These are phyloP conservation scores for Fomitopsis pinicola DNA, from an alignment of 1,284 basidiomycete genomes.

Conservation along the genomic window DNA sequence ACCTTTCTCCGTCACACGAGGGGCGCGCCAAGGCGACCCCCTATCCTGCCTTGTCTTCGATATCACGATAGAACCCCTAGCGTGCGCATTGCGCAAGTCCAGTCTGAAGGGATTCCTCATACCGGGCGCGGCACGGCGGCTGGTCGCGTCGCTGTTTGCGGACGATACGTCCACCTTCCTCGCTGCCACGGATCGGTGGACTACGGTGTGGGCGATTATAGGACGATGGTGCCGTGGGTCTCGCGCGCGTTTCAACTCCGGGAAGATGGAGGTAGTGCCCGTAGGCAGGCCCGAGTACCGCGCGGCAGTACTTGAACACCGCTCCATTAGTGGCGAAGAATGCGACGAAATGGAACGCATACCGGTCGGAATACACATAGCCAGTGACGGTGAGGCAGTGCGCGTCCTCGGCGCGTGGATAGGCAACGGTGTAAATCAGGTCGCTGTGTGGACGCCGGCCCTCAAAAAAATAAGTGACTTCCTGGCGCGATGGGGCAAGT, in stretches of 20 bases:
- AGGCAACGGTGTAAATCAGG: conserved; percentile 22
- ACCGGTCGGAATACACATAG: conserved; percentile 9
- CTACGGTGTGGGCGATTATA: background rate
- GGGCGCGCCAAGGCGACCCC: conserved; percentile 30
- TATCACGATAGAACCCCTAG: no score
- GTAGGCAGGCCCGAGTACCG: background rate
- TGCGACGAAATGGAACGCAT: background rate
- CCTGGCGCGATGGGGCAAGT: conserved; percentile 16
- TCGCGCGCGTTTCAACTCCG: no score
- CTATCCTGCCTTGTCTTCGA: conserved; percentile 36
- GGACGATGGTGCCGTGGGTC: background rate
- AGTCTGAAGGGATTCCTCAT: no score
- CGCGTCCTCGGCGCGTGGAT: conserved; percentile 26
- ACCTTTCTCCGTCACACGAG: conserved; percentile 16
- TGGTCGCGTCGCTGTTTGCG: no score
- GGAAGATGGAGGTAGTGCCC: no score
- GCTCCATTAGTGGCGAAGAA: no score
- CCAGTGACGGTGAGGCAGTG: conserved; percentile 18
- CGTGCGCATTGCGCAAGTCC: no score
- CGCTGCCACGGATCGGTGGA: background rate
- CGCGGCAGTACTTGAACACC: background rate
- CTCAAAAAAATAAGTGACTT: conserved; percentile 10
- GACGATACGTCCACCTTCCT: background rate
- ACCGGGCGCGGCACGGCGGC: no score
- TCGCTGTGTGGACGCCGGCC: conserved; percentile 16